Percentiles rank a stretch among this genome's conserved stretches.
phyloP scores from a whole-genome alignment of 306 rosid species.

The Cucurbita maxima region DNA sequence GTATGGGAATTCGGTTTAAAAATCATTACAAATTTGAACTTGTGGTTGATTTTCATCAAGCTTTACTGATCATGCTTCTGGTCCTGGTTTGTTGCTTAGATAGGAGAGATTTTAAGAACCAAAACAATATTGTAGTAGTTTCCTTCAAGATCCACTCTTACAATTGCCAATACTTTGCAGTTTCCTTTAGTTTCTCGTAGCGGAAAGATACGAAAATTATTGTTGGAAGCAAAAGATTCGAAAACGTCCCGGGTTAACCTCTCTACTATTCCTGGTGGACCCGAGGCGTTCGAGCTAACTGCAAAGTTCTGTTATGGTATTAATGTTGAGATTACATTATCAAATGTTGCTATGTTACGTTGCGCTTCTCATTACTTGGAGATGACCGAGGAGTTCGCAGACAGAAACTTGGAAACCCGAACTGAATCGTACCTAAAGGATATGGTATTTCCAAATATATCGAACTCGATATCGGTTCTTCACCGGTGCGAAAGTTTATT shows the following conservation, averaged over 20 bases:
- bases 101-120: background rate
- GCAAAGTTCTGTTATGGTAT: slow-evolving; percentile 89
- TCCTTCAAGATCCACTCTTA: background rate
- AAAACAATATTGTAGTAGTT: background rate
- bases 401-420: slow-evolving; percentile 50
- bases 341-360: slow-evolving; percentile 66
- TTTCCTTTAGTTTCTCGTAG: slow-evolving; percentile 88
- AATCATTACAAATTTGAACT: background rate
- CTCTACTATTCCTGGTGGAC: slow-evolving; percentile 61
- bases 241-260: slow-evolving; percentile 49
- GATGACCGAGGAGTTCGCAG: slow-evolving; percentile 84
- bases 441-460: slow-evolving; percentile 46
- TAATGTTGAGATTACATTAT: slow-evolving; percentile 48
- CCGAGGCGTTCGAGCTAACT: slow-evolving; percentile 79
- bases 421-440: slow-evolving; percentile 62
- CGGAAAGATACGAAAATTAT: slow-evolving; percentile 65
- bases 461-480: slow-evolving; percentile 72
- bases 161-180: slow-evolving; percentile 22
- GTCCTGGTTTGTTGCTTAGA: background rate
- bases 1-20: slow-evolving; percentile 16
- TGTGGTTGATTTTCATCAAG: background rate
- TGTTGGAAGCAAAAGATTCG: slow-evolving; percentile 76
- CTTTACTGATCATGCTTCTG: background rate
- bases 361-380: slow-evolving; percentile 62
- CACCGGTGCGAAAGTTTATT: slow-evolving; percentile 67